Conservation (phyloP, 2,329 filamentous ascomycete species). For the Trichoderma sp. region DNA sequence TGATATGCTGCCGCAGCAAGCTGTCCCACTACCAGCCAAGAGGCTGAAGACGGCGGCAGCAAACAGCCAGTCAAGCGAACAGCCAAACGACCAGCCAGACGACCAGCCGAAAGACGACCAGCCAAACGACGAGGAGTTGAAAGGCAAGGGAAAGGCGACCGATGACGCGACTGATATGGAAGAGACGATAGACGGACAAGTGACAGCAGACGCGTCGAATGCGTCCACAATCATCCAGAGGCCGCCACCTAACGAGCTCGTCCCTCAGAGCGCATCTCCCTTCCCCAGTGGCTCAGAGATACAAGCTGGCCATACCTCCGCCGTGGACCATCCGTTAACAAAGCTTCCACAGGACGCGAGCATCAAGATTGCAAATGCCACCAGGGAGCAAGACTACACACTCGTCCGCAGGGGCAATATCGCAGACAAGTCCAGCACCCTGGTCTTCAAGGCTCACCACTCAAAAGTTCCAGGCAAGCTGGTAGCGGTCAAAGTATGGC, state of each 20-base stretch:
- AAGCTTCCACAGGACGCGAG: not conserved
- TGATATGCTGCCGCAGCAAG: not conserved
- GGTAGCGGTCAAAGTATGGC: conserved; percentile 8
- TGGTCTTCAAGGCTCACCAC: conserved; percentile 6
- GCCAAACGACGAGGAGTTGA: too few relatives aligned
- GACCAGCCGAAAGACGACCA: too few relatives aligned
- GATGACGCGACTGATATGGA: not conserved
- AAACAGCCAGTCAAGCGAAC: not conserved
- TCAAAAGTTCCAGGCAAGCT: not conserved
- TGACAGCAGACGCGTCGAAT: not conserved
- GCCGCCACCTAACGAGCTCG: not conserved
- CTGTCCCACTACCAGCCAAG: not conserved
- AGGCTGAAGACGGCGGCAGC: not conserved
- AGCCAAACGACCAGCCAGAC: not conserved
- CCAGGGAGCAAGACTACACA: not conserved
- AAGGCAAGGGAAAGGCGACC: not conserved
- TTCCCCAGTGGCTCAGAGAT: not conserved
- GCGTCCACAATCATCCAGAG: not conserved
- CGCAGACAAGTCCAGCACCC: not conserved
- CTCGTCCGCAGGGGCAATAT: not conserved
- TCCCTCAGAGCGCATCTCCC: not conserved
- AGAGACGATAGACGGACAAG: not conserved
- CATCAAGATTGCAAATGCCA: not conserved
- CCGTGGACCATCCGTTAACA: not conserved
- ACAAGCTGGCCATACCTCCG: not conserved